A percentile compares a stretch with the other conserved stretches of the same genome.
phyloP scores from a whole-genome alignment of 257 asterid species.

The Fraxinus quadrangulata region DNA sequence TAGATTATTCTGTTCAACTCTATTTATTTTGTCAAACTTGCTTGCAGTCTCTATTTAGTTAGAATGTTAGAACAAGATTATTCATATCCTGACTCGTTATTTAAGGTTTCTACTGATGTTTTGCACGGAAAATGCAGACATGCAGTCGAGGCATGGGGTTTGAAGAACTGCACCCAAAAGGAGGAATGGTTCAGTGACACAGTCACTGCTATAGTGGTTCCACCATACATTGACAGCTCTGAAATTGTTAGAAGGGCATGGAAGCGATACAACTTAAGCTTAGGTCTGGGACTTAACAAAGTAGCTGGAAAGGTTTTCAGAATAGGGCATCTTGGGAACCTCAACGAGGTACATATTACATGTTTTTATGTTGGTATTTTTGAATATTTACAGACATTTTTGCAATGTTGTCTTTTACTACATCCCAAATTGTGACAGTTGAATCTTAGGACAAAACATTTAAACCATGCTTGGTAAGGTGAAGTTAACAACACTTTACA shows the following conservation, averaged over 20 bases:
- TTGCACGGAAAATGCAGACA: slow-evolving; percentile 46
- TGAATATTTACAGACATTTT: no score
- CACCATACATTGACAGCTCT: slow-evolving; percentile 73
- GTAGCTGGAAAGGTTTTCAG: slow-evolving; percentile 97
- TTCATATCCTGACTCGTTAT: neutral
- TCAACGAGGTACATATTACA: slow-evolving; percentile 66
- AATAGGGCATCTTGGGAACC: slow-evolving; percentile 96
- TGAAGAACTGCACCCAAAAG: slow-evolving; percentile 98
- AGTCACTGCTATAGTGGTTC: slow-evolving; percentile 89
- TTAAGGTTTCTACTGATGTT: neutral
- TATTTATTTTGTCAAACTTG: neutral
- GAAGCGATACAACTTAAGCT: slow-evolving; percentile 95
- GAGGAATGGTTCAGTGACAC: slow-evolving; percentile 97
- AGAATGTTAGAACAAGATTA: neutral
- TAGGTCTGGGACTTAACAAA: slow-evolving; percentile 97
- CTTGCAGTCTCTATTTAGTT: neutral
- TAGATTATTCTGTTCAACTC: neutral
- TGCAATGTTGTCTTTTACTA: no score
- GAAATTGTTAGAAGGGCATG: slow-evolving; percentile 82
- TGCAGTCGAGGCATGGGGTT: slow-evolving; percentile 99
- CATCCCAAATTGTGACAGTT: no score
- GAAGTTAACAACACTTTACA: no score
- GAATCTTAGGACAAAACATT: no score
- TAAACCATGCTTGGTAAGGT: no score
- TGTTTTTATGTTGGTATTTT: neutral